Base-by-base conservation (phyloP, 495 filamentous ascomycete genomes). In the Eremomyces bilateralis region DNA sequence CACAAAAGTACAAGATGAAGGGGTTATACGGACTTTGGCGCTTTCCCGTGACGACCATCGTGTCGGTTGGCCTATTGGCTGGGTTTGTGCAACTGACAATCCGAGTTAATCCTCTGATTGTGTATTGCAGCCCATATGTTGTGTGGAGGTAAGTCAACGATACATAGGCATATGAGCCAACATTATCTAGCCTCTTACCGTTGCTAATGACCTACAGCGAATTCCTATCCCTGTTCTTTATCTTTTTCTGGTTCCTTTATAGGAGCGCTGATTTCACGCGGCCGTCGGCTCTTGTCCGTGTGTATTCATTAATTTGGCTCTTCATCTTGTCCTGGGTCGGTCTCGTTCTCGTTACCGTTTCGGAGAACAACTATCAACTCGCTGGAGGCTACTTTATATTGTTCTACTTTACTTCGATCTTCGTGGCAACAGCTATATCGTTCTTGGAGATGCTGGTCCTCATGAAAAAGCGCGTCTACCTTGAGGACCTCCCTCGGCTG, bases 31-130 rank as follows among this genome's bases (percentile, higher is more conserved):
- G 88, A 1, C 64, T 84, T 41, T n/a, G n/a, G n/a, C 64, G 82
- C 24, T 91, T 77, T 40, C 85, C 83, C 1, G 66, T 92, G 34
- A 66, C 82, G 12, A 59, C 91, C 38, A 53, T 61, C 17, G 57
- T 79, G 15, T 69, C 84, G 4, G 74, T 69, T 1, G 76, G 64
- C 2, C 61, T 76, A 8, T 63, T 72, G 1, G 51, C 88, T n/a
- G 80, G 67, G 1, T 54, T 78, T 37, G 79, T 77, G 6, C 81
- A 76, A 45, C 53, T 95, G 42, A 42, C 90, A 24, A 65, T 62
- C 17, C 90, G 82, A 53, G 48, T 83, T 47, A 95, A 97, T 46
- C 83, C 84, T 2, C 63, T 73, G 40, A 80, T 95, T 42, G 57
- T 85, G 13, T 88, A 93, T 53, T 80, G 80, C 51, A 84, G 73